These are phyloP conservation scores for Dissoconium aciculare DNA, from an alignment of 2,329 filamentous ascomycete genomes.

Conservation along the genomic window DNA sequence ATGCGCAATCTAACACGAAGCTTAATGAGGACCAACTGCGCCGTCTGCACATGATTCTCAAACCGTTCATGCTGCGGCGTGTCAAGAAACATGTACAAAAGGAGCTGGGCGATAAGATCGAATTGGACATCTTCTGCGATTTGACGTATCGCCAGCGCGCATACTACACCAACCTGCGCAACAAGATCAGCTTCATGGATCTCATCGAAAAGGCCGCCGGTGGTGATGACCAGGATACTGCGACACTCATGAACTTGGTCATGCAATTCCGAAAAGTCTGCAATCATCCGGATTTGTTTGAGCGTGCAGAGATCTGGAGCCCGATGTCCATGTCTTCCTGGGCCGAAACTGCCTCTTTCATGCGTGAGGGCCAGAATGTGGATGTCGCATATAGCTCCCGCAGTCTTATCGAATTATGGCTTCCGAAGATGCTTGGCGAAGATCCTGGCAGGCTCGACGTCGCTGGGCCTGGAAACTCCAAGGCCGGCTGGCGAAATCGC, in stretches of 20 bases:
- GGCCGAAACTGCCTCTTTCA: constrained; percentile 87
- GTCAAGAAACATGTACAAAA: constrained; percentile 99
- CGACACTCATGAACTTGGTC: constrained; percentile 95
- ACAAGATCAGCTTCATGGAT: constrained; percentile 97
- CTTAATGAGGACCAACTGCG: constrained; percentile 96
- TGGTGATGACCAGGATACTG: constrained; percentile 86
- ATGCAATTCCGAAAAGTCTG: constrained; percentile 99
- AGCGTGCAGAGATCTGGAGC: constrained; percentile 80
- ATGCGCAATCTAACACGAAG: constrained; percentile 98
- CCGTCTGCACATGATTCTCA: constrained; percentile 95
- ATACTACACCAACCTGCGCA: constrained; percentile 80
- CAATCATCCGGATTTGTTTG: constrained; percentile 94
- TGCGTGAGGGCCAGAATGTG: constrained; percentile 71
- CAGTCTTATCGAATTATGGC: constrained; percentile 67
- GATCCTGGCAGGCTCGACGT: constrained; percentile 62
- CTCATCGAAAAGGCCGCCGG: constrained; percentile 92
- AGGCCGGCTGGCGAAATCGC: constrained; percentile 65
- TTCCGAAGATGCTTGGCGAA: constrained; percentile 73
- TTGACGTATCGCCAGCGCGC: constrained; percentile 91
- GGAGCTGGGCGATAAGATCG: constrained; percentile 96
- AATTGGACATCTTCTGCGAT: constrained; percentile 89
- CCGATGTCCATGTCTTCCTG: constrained; percentile 74
- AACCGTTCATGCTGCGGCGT: constrained; percentile 98
- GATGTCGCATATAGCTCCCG: constrained; percentile 76
- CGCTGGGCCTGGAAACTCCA: constrained; percentile 55